Evolutionary conservation across 768 basidiomycete genomes (phyloP).

Genomic region (Hypholoma sublateritium): DNA sequence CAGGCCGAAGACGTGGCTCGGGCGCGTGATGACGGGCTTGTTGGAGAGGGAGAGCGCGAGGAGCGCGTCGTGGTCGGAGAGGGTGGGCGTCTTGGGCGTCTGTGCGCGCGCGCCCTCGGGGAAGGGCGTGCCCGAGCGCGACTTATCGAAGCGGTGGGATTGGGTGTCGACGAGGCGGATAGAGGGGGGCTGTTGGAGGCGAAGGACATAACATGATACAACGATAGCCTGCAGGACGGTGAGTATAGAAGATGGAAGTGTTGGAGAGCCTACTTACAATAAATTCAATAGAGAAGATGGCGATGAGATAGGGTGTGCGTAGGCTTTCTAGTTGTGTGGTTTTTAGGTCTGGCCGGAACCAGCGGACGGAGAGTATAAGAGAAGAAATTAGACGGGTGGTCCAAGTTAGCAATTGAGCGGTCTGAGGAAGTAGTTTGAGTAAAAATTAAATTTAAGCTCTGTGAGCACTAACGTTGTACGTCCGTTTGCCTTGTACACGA

Average conservation of each 20-base stretch:
- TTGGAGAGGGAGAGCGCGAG: conserved; percentile 65
- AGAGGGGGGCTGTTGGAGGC: conserved; percentile 65
- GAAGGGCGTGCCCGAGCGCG: conserved; percentile 45
- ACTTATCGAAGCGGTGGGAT: conserved; percentile 36
- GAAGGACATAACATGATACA: conserved; percentile 54
- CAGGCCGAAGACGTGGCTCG: conserved; percentile 65
- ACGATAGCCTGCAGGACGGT: conserved; percentile 42
- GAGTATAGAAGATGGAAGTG: conserved; percentile 1
- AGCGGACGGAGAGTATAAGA: conserved; percentile 40
- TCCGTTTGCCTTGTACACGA: conserved; percentile 60
- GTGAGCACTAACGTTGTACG: conserved; percentile 52
- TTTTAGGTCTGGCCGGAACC: conserved; percentile 38
- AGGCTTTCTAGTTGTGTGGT: conserved; percentile 33
- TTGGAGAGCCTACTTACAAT: conserved; percentile 40
- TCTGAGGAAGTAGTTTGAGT: conserved; percentile 35
- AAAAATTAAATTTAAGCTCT: neutral
- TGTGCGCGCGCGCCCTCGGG: conserved; percentile 16
- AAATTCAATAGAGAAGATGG: conserved; percentile 51
- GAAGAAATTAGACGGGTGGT: conserved; percentile 52
- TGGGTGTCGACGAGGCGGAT: conserved; percentile 69
- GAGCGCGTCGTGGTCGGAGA: conserved; percentile 55
- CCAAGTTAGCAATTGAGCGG: conserved; percentile 63
- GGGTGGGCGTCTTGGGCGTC: conserved; percentile 19
- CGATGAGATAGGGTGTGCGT: conserved; percentile 43
- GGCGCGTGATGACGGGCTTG: conserved; percentile 50